These are phyloP conservation scores for Salix purpurea DNA, from an alignment of 345 rosid species.

Conservation along the genomic window DNA sequence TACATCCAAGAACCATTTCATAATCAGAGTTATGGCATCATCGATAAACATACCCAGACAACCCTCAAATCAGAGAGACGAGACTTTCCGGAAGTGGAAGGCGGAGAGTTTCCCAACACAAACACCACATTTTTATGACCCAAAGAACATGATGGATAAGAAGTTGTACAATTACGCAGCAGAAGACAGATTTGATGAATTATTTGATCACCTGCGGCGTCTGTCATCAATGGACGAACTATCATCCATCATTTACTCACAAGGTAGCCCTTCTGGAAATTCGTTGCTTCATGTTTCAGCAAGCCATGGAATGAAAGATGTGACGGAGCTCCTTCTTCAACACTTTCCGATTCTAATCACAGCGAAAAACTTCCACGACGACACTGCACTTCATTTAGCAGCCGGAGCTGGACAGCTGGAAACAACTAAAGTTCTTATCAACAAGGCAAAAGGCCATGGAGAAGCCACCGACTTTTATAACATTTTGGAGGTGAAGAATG, in stretches of 20 bases:
- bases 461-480: no score
- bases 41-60: not conserved
- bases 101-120: not conserved
- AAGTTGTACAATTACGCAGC: no score
- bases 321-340: not conserved
- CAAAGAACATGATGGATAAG: no score
- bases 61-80: not conserved
- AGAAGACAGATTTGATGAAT: not conserved
- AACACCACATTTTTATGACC: no score
- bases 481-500: no score
- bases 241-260: not conserved
- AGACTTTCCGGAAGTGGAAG: not conserved
- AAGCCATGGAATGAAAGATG: not conserved
- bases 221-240: not conserved
- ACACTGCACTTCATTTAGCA: slow-evolving; percentile 3
- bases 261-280: not conserved
- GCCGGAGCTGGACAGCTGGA: no score
- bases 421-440: no score
- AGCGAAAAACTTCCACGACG: not conserved
- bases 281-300: slow-evolving; percentile 5
- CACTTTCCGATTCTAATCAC: not conserved
- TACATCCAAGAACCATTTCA: not conserved
- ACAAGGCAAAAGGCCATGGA: no score
- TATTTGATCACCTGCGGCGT: not conserved
- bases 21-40: not conserved